phyloP scores from a whole-genome alignment of 2,329 filamentous ascomycete genomes.

The Hypoxylon rubiginosum region DNA sequence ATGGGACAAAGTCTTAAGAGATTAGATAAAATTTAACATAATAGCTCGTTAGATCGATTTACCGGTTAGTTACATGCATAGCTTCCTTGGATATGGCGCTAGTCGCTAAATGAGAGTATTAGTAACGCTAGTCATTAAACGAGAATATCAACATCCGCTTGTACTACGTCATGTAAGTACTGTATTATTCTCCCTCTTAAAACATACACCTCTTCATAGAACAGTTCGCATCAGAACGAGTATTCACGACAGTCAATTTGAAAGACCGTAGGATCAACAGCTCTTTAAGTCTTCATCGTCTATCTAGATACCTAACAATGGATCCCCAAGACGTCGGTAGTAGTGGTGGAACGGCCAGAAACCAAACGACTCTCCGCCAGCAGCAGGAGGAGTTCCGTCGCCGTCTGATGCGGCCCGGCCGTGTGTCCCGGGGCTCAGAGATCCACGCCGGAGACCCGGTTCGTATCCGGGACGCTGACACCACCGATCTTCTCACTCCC shows the following conservation, averaged over 20 bases:
- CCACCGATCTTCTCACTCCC: conserved; percentile 18
- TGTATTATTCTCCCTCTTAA: not conserved
- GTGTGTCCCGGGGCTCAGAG: conserved; percentile 27
- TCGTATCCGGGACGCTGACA: conserved; percentile 9
- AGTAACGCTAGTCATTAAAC: conserved; percentile 31
- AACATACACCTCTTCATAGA: not conserved
- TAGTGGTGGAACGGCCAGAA: conserved; percentile 18
- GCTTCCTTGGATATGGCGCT: conserved; percentile 1
- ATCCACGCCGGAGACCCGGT: conserved; percentile 24
- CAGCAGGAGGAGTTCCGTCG: conserved; percentile 45
- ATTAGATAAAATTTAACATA: conserved; percentile 11
- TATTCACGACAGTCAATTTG: not conserved
- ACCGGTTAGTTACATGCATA: conserved; percentile 16
- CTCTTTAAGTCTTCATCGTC: not conserved
- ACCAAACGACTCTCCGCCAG: conserved; percentile 38
- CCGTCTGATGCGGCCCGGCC: conserved; percentile 43
- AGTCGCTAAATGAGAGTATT: conserved; percentile 20
- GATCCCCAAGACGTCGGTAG: conserved; percentile 29
- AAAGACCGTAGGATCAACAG: not conserved
- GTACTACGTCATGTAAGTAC: too few species aligned
- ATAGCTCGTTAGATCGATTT: conserved; percentile 3
- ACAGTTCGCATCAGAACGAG: not conserved
- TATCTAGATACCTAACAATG: conserved; percentile 30
- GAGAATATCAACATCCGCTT: conserved; percentile 1
- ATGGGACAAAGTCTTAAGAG: not conserved